Percentiles rank a stretch among this genome's conserved stretches.
These are phyloP conservation scores for Lentinula sp. DNA, from an alignment of 768 basidiomycete genomes.

Conservation along the genomic window DNA sequence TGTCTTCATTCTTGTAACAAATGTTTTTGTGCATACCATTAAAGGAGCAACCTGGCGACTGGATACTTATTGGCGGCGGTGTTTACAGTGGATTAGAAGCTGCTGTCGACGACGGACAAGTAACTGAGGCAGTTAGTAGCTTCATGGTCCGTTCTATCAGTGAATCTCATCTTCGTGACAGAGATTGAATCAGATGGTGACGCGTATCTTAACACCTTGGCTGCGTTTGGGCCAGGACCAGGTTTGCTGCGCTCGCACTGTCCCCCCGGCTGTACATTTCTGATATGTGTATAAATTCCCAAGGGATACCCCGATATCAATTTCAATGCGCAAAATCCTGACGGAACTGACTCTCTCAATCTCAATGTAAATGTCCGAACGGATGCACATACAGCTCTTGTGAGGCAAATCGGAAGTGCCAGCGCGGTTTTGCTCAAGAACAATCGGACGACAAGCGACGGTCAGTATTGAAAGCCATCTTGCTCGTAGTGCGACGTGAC, in stretches of 20 bases:
- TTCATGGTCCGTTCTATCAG: neutral
- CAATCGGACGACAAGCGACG: slow-evolving; percentile 31
- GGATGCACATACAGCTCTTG: slow-evolving; percentile 41
- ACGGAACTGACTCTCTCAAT: slow-evolving; percentile 39
- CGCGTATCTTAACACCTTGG: slow-evolving; percentile 38
- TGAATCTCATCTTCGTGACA: slow-evolving; percentile 6
- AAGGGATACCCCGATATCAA: slow-evolving; percentile 34
- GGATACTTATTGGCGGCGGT: slow-evolving; percentile 37
- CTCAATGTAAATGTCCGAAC: slow-evolving; percentile 37
- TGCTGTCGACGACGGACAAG: slow-evolving; percentile 29
- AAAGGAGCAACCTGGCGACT: slow-evolving; percentile 42
- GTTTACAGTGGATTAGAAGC: slow-evolving; percentile 24
- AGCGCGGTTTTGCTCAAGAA: slow-evolving; percentile 72
- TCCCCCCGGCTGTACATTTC: neutral
- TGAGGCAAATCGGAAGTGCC: slow-evolving; percentile 57
- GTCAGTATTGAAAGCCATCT: slow-evolving; percentile 8
- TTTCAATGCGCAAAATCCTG: slow-evolving; percentile 39
- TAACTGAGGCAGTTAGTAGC: slow-evolving; percentile 22
- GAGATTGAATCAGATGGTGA: slow-evolving; percentile 42
- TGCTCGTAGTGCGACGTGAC: neutral
- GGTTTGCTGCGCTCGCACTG: slow-evolving; percentile 16
- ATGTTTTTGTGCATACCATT: neutral
- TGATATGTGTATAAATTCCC: neutral
- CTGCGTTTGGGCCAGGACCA: slow-evolving; percentile 43
- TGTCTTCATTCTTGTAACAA: neutral